Base-by-base conservation (phyloP, 805 yeast species). In the Pichia gijzeniarum region DNA sequence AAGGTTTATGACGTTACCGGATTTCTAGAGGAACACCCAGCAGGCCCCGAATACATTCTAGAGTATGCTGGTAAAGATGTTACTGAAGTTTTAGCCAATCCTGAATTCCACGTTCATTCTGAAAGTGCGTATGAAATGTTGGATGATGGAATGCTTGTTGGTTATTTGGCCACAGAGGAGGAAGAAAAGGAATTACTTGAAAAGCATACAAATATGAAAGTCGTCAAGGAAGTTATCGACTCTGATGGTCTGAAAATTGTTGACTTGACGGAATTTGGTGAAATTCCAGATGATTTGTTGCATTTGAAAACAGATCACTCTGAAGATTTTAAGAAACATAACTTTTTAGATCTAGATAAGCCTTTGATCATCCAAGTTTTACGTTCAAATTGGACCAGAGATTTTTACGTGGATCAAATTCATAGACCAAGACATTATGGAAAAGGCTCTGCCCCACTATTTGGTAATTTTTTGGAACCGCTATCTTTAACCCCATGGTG, bases 341-440 rank as follows among this genome's bases (percentile, higher is more conserved):
- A 84, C 62, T 93, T 93, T 64, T 70, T 93, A 56, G 98, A 93
- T 63, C 75, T 93, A 59, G 79, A 74, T 55, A 80, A 78, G 62
- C 95, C 99, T 1, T 71, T 93, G 55, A 68, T 93, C 36, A 59
- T 77, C 64, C 99, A 93, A 70, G 86, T 93, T 38, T 67, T 88
- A 45, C 72, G 76, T 49, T 80, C 89, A 35, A 73, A 76, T 31
- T 93, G 89, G 72, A 61, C 85, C 35, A 91, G 86, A 62, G 95
- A 87, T 36, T 91, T 93, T 59, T 93, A 93, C 64, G 72, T 93
- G 60, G 96, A 89, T 62, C 97, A 93, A 67, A 93, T 93, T 36
- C 99, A 93, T 65, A 80, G 97, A 67, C 99, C 99, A 44, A 82
- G 99, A 62, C 99, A 93, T 65, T 93, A 90, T 62, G 98, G 98